Evolutionary conservation across 768 basidiomycete species (phyloP), one percentile per base, ranked within the genome.

Genomic region (Mycena galopus): DNA sequence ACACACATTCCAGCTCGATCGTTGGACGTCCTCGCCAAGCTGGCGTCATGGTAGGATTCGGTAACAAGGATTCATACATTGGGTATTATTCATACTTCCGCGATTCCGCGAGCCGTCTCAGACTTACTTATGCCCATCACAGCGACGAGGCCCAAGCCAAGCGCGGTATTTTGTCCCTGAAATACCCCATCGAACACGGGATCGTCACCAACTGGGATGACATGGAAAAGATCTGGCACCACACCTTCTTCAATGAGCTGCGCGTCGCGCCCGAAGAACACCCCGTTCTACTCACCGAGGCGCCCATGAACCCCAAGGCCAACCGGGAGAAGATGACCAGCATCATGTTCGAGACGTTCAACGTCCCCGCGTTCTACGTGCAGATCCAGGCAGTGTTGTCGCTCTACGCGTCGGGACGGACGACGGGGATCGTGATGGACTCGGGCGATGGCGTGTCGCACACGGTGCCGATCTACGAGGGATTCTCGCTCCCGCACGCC

Each of bases 321-420:
- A 92, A 91, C 87, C 81, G 90, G 74, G 90, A 91, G 82, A 90
- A 90, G 86, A 91, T 88, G 87, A 91, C 91, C 69, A 89, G 90
- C 81, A 91, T 91, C 89, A 91, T 92, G 90, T 92, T 92, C 82
- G 91, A 92, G 84, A 92, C 91, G 33, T 92, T 92, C 88, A 92
- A 91, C 82, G 89, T 87, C 19, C 91, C 91, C 58, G 90, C 91
- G 9, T 91, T 92, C 86, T 92, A 91, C 86, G 90, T 91, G 72
- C 85, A 88, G 58, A 91, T 92, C 80, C 91, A 91, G 84, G 91
- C 91, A 78, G 90, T 91, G 60, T 83, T 92, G 16, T 90, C 90
- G 37, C 84, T 91, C 42, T 92, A 92, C 83, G 90, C 90, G 32
- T 91, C 89, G 51, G 90, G 90, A 78, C 87, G 90, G 81, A 91